Evolutionary conservation across 2,329 filamentous ascomycete genomes (phyloP).

Genomic region (Fusarium devonianum): DNA sequence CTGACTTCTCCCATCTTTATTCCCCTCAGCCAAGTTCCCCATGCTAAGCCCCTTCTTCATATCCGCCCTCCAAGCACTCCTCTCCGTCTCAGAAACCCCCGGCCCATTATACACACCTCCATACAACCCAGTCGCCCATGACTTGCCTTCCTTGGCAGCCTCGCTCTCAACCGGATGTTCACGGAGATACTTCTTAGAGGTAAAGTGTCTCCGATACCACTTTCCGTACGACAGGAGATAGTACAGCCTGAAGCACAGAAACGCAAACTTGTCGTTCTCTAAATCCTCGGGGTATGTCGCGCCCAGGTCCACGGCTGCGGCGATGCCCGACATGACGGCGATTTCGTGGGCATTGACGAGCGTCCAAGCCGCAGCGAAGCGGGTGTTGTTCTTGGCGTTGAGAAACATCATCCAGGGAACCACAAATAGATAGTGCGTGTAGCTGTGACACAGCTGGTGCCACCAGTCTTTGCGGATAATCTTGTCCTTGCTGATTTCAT

Average conservation of each 20-base stretch:
- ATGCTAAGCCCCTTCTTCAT: slow-evolving; percentile 47
- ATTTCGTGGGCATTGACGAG: slow-evolving; percentile 20
- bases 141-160: slow-evolving; percentile 53
- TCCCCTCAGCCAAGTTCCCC: slow-evolving; percentile 43
- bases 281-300: slow-evolving; percentile 51
- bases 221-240: slow-evolving; percentile 67
- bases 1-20: slow-evolving; percentile 46
- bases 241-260: slow-evolving; percentile 67
- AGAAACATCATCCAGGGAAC: slow-evolving; percentile 29
- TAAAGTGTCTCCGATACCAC: slow-evolving; percentile 60
- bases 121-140: slow-evolving; percentile 65
- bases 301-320: slow-evolving; percentile 20
- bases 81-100: slow-evolving; percentile 60
- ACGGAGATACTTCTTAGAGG: slow-evolving; percentile 30
- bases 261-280: slow-evolving; percentile 67
- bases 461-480: slow-evolving; percentile 30
- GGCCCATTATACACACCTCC: slow-evolving; percentile 67
- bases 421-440: slow-evolving; percentile 23
- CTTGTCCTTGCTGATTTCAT: slow-evolving; percentile 23
- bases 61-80: slow-evolving; percentile 58
- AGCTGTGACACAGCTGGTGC: slow-evolving; percentile 25
- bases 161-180: slow-evolving; percentile 43
- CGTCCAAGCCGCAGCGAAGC: slow-evolving; percentile 21
- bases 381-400: slow-evolving; percentile 25
- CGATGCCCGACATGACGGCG: slow-evolving; percentile 22